Base-by-base conservation (phyloP, 1,139 yeast genomes). In the Suhomyces anneliseae region DNA sequence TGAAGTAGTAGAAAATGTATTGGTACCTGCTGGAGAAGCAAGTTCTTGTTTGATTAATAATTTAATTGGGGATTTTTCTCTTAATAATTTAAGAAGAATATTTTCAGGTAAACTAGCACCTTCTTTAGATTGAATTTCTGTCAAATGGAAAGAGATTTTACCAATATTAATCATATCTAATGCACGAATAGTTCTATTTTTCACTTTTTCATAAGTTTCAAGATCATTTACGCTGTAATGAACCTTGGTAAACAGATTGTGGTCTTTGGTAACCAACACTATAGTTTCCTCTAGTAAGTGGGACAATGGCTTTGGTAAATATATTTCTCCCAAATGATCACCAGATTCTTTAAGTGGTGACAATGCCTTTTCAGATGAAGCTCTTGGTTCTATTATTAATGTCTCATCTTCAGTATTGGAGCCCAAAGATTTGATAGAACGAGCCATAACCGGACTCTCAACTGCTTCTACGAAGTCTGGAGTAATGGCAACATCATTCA, bases 91-190 rank as follows among this genome's bases (percentile, higher is more conserved):
- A 1, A 71, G 56, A 2, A 84, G 57, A 2, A 68, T 60, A 33
- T 75, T 74, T 36, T 87, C 72, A 1, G 83, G 70, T 15, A 90
- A 64, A 0, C 83, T 74, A 4, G 73, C 79, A 6, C 96, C 97
- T 39, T 81, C 80, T 4, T 72, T 72, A 42, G 83, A 75, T 12
- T 82, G 81, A 60, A 84, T 82, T 40, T 90, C 96, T 0, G 96
- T 87, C 52, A 90, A 65, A 57, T 85, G 90, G 40, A 85, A 71
- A 0, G 82, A 66, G 32, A 81, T 65, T 3, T 43, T 38, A 0
- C 79, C 79, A 6, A 67, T 64, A 10, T 72, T 69, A 7, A 70
- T 64, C 15, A 83, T 57, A 7, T 69, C 76, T 24, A 83, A 60
- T 4, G 68, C 68, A 1, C 66, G 61, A 1, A 74, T 65, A 11